These are phyloP conservation scores for Xerocomus minutiporus DNA, from an alignment of 1,284 basidiomycete genomes.

Conservation along the genomic window DNA sequence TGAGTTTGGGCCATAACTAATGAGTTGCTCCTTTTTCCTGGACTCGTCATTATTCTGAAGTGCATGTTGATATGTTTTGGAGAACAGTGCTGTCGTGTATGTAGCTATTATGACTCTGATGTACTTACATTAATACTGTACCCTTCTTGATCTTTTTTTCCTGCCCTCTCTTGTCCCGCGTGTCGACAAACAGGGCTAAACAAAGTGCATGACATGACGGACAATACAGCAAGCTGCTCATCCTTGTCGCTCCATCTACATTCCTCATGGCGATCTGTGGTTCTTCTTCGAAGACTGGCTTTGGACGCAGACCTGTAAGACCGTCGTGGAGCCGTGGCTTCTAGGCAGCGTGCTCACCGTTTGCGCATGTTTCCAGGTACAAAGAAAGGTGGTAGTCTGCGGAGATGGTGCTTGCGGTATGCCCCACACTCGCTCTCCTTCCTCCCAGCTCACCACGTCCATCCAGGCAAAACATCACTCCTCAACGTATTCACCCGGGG, in stretches of 20 bases:
- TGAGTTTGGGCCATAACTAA: conserved; percentile 22
- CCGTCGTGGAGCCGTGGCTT: conserved; percentile 2
- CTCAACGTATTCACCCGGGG: conserved; percentile 82
- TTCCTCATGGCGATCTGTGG: conserved; percentile 49
- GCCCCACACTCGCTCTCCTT: conserved; percentile 14
- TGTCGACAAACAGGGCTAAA: conserved; percentile 24
- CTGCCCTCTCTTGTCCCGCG: background rate
- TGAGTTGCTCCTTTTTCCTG: conserved; percentile 3
- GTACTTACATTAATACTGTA: conserved; percentile 14
- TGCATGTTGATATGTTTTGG: conserved; percentile 9
- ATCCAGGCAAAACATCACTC: conserved; percentile 71
- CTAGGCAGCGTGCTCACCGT: conserved; percentile 17
- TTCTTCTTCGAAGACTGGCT: conserved; percentile 45
- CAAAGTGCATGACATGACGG: conserved; percentile 10
- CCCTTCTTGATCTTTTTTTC: conserved; percentile 21
- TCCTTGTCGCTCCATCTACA: conserved; percentile 2
- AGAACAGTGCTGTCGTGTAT: conserved; percentile 7
- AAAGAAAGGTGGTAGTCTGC: conserved; percentile 76
- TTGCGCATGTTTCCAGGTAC: conserved; percentile 39
- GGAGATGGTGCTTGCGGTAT: conserved; percentile 91
- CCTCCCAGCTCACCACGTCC: conserved; percentile 20
- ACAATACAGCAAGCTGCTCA: background rate
- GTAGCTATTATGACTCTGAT: conserved; percentile 16
- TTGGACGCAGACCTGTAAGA: conserved; percentile 51
- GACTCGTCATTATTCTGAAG: background rate